Base-by-base conservation (phyloP, 2,329 filamentous ascomycete genomes). In the Incumbomyces delicatus region DNA sequence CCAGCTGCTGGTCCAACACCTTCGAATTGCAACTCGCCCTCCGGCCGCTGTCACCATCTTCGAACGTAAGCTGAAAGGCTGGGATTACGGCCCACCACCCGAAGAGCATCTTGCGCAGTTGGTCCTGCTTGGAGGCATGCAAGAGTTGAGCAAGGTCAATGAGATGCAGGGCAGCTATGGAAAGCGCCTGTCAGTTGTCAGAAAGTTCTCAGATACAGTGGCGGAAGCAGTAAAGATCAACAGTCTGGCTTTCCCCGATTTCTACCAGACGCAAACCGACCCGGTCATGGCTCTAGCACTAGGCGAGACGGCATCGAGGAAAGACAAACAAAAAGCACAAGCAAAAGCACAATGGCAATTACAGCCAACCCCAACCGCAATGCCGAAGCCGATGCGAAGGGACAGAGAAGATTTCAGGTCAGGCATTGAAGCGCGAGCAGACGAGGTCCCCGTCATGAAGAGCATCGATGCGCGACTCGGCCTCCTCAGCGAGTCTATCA, bases 111-210 rank as follows among this genome's bases (percentile, higher is more conserved):
- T 57, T n/a, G 44, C 52, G 6, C 50, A 50, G 16, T 39, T 54
- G 27, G 36, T 54, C 16, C 47, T 53, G 8, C 45, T 53, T 14
- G 54, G 54, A 3, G 55, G 55, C 22, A 43, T 56, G 10, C 30
- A 50, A 2, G 45, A 54, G 34, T 14, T 56, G 17, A 50, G 46
- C 35, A 53, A 48, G 37, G 34, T 56, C 8, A 51, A 46, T 30
- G 45, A 54, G 30, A 43, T 56, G 20, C 52, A 55, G 11, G 54
- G 52, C 4, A 53, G 46, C 10, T 53, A 54, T 38, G 52, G 44
- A 40, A 41, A 50, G 37, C 52, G 54, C 1, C 46, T 54, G 17
- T 49, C 51, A 14, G 27, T 47, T 8, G 44, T 56, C 27, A 49
- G 44, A 5, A 29, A 41, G 1, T 56, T 53, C 33, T 37, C 48